Percentiles rank a stretch among this genome's conserved stretches.
Evolutionary conservation across 2,329 filamentous ascomycete genomes (phyloP).

Genomic region (Neurospora crassa): DNA sequence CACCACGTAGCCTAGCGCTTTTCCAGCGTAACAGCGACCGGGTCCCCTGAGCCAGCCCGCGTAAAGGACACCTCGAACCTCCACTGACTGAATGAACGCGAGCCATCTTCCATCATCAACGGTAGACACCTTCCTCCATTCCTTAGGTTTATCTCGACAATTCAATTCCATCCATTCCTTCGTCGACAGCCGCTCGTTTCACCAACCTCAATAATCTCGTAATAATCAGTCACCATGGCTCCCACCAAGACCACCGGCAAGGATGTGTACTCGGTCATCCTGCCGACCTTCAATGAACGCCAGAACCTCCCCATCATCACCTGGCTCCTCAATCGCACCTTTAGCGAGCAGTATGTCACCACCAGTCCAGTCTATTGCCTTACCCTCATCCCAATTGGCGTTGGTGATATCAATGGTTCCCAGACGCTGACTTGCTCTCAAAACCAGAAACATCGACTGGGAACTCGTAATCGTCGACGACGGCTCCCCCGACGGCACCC

Average conservation of each 20-base stretch:
- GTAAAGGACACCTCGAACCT: not conserved
- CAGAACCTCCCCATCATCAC: conserved; percentile 92
- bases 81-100: not conserved
- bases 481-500: conserved; percentile 90
- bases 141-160: not conserved
- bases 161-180: conserved; percentile 1
- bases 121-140: not conserved
- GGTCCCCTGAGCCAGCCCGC: not conserved
- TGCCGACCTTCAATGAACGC: conserved; percentile 98
- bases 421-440: conserved; percentile 3
- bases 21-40: not conserved
- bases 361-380: not conserved
- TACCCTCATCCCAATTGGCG: not conserved
- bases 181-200: conserved; percentile 4
- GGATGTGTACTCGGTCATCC: conserved; percentile 92
- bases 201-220: conserved; percentile 3
- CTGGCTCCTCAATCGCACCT: conserved; percentile 88
- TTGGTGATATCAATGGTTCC: not conserved
- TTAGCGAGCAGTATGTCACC: conserved; percentile 66
- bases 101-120: not conserved
- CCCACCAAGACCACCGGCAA: conserved; percentile 28
- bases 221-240: conserved; percentile 32
- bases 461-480: conserved; percentile 98
- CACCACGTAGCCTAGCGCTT: not conserved
- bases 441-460: conserved; percentile 76